These are phyloP conservation scores for Nissolia schottii DNA, from an alignment of 306 rosid species.

Conservation along the genomic window DNA sequence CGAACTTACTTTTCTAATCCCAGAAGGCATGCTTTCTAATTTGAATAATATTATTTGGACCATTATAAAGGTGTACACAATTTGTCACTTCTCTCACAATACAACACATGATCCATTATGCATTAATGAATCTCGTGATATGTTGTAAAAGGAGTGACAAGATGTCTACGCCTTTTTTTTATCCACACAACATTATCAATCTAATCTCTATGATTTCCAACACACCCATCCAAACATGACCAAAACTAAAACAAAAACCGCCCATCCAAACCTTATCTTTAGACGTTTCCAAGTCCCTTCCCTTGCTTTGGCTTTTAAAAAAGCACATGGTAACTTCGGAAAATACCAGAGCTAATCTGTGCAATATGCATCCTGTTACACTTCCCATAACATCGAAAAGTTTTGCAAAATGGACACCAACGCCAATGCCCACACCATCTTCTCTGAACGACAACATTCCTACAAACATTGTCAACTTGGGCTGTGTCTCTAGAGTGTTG, in stretches of 20 bases:
- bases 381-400: not conserved
- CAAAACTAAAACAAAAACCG: too few species aligned
- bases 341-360: not conserved
- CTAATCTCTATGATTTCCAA: not conserved
- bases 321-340: conserved; percentile 2
- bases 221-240: not conserved
- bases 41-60: too few species aligned
- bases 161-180: too few species aligned
- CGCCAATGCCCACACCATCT: conserved; percentile 12
- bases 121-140: too few species aligned
- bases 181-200: too few species aligned
- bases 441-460: not conserved
- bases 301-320: conserved; percentile 2
- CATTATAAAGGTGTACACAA: too few species aligned
- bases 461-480: not conserved
- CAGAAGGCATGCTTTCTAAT: too few species aligned
- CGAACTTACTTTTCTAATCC: too few species aligned
- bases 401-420: conserved; percentile 10
- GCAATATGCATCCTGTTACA: conserved; percentile 12
- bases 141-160: too few species aligned
- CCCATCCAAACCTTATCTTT: conserved; percentile 31
- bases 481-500: not conserved
- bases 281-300: not conserved
- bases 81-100: too few species aligned
- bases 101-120: too few species aligned